These are phyloP conservation scores for Haematococcus sp. DNA, from an alignment of 139 green algal species.

Conservation along the genomic window DNA sequence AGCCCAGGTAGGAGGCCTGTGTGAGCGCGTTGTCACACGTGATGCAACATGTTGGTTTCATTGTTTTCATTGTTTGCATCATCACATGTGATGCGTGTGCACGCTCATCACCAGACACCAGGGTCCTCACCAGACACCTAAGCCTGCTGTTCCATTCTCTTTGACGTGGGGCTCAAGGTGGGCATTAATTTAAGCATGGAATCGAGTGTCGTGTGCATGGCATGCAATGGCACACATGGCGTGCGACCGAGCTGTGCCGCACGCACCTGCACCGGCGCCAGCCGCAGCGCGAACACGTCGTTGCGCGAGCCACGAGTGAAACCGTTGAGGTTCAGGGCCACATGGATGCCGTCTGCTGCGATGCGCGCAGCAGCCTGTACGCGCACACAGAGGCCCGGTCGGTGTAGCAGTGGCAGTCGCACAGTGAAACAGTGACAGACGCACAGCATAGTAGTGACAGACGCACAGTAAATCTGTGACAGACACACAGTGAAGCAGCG, in stretches of 20 bases:
- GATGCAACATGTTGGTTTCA: neutral
- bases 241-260: no score
- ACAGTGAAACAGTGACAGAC: neutral
- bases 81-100: no score
- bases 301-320: slow-evolving; percentile 94
- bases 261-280: slow-evolving; percentile 74
- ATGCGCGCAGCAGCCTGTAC: slow-evolving; percentile 2
- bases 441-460: neutral
- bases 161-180: no score
- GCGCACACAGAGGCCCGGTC: neutral
- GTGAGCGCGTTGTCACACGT: neutral
- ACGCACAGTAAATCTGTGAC: neutral
- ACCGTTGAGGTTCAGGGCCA: slow-evolving; percentile 85
- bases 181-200: no score
- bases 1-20: slow-evolving; percentile 80
- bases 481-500: neutral
- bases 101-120: no score
- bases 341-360: slow-evolving; percentile 18
- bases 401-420: no score
- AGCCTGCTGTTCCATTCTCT: no score
- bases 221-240: no score
- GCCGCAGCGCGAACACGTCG: slow-evolving; percentile 87
- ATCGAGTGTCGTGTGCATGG: no score
- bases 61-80: slow-evolving; percentile 16
- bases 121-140: no score